A percentile compares a stretch with the other conserved stretches of the same genome.
Conservation (phyloP, 495 filamentous ascomycete species). For the Recurvomyces mirabilis region DNA sequence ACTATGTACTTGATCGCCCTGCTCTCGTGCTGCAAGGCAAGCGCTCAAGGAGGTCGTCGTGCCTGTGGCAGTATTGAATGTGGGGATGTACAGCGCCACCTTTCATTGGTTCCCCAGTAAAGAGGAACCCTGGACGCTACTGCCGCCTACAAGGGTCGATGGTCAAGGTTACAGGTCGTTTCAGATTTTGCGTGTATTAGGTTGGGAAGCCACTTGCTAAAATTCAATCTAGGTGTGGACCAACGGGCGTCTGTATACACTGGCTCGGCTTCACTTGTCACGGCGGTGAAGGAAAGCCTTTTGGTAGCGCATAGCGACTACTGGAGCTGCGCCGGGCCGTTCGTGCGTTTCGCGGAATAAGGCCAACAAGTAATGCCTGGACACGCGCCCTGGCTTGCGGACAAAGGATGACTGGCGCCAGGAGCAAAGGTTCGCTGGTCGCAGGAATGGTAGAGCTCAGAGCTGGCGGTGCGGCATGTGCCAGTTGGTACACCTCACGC, state of each 20-base stretch:
- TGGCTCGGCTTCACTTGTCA: neutral
- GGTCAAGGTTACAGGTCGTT: neutral
- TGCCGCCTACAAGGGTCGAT: neutral
- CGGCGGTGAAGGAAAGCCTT: neutral
- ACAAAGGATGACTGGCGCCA: slow-evolving; percentile 9
- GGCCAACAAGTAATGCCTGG: neutral
- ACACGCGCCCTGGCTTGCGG: slow-evolving; percentile 1
- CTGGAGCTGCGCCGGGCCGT: slow-evolving; percentile 4
- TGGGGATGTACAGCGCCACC: neutral
- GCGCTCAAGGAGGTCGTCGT: neutral
- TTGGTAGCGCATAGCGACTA: slow-evolving; percentile 3
- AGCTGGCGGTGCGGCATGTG: no score
- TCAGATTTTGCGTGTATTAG: slow-evolving; percentile 3
- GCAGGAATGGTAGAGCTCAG: no score
- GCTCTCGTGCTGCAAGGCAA: slow-evolving; percentile 3
- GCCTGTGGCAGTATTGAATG: neutral
- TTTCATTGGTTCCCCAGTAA: neutral
- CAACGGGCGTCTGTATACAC: neutral
- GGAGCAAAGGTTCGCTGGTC: no score
- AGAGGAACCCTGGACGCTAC: neutral
- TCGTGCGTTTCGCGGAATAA: slow-evolving; percentile 1
- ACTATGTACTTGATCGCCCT: slow-evolving; percentile 1
- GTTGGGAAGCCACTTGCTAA: neutral
- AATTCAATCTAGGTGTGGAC: neutral
- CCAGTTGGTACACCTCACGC: no score